Conservation (phyloP, 495 filamentous ascomycete genomes). For the Penicillium cataractarum region DNA sequence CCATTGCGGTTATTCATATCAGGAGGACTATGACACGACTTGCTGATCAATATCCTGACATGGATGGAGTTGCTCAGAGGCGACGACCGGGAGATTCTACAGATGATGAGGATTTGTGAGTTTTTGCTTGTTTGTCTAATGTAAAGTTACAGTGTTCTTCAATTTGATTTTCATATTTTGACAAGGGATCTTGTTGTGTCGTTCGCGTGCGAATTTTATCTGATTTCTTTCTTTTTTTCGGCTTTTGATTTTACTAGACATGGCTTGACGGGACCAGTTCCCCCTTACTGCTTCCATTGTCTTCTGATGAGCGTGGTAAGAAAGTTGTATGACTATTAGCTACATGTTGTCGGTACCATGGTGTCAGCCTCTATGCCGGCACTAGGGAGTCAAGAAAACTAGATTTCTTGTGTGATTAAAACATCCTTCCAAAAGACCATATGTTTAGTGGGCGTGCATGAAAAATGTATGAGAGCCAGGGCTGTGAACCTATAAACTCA, state of each 20-base stretch:
- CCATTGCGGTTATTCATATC: constrained; percentile 44
- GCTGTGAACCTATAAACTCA: too few relatives aligned
- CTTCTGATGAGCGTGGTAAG: not conserved
- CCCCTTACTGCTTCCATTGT: not conserved
- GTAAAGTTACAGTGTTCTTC: not conserved
- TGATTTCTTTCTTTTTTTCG: not conserved
- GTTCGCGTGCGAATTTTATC: not conserved
- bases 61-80: constrained; percentile 4
- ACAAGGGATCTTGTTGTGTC: not conserved
- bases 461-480: too few relatives aligned
- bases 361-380: not conserved
- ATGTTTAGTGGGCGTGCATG: too few relatives aligned
- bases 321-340: not conserved
- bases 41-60: constrained; percentile 13
- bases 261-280: not conserved
- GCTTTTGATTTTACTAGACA: not conserved
- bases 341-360: not conserved
- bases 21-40: constrained; percentile 42
- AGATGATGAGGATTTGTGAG: constrained; percentile 16
- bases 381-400: not conserved
- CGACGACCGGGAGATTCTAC: not conserved
- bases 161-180: too few relatives aligned
- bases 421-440: too few relatives aligned
- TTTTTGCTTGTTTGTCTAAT: not conserved
- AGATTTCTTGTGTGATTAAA: not conserved